Base-by-base conservation (phyloP, 352 stramenopile species). In the Pythium angustatum region DNA sequence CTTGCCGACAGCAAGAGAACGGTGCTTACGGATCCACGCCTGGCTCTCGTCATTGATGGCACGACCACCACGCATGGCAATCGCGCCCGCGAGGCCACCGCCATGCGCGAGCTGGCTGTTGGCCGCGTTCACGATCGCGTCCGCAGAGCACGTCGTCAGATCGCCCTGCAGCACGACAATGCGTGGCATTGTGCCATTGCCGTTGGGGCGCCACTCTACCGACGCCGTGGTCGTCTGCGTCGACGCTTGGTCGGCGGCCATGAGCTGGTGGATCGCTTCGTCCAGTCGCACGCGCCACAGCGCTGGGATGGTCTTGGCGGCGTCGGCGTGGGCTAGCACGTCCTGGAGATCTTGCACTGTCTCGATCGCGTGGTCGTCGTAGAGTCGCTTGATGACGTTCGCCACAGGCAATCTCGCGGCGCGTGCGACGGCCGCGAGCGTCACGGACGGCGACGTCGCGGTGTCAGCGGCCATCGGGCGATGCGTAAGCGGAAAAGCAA, bases 101-200 rank as follows among this genome's bases (percentile, higher is more conserved):
- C 65, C 77, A 27, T 85, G 77, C 28, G 52, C 21, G 3, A 85
- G 53, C 10, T 30, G 27, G 10, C 30, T 52, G 44, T 85, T 83
- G 17, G 77, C 74, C 0, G 77, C 60, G 47, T 85, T 85, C 10
- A 85, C 74, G 55, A 85, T 79, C 33, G 69, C 77, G 36, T 81
- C 77, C 1, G 65, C 53, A 1, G 22, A 50, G 49, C 69, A 77
- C 2, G 28, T n/a, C 1, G 77, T 85, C 21, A 85, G 30, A 30
- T 85, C 77, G 15, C 77, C 77, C 62, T 79, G 59, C 52, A 70
- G 38, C 5, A 81, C 69, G 17, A 78, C 45, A 4, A 85, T 22
- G 21, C 40, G 30, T 1, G 51, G 51, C n/a, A n/a, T n/a, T n/a
- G n/a, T n/a, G n/a, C n/a, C n/a, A 43, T 43, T 17, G 11, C 12